Evolutionary conservation across 2,329 filamentous ascomycete genomes (phyloP), one percentile per base, ranked within the genome.

Genomic region (Huntiella bhutanensis): DNA sequence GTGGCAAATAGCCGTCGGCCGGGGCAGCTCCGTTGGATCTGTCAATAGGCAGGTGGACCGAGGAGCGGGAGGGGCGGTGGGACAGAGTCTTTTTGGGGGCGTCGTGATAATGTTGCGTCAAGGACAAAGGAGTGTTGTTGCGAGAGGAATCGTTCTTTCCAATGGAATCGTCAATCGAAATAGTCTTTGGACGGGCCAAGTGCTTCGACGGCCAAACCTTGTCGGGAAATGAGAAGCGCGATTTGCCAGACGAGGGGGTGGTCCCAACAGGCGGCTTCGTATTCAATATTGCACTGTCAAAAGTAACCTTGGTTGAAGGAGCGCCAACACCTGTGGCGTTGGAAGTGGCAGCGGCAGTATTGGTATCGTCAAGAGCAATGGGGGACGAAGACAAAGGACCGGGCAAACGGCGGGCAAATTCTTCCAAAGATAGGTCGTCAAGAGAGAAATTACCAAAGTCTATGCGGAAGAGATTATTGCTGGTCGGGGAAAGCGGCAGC

Each of bases 1-100:
- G 65, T 49, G 71, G 70, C 50, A 64, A 63, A 54, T 68, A 71
- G 51, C 17, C 15, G 35, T n/a, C 15, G 28, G 38, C 22, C 22
- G 22, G 22, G 8, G 22, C 2, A 15, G 33, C 36, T n/a, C 15
- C 13, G 40, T 7, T 37, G 3, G 13, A 35, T 22, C 15, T 13
- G 15, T 19, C 36, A 34, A n/a, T 42, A 15, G 17, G 22, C 22
- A n/a, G 6, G 6, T 7, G 17, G 35, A 15, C 7, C 28, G 41
- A 32, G 41, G 8, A 34, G 28, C 41, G 15, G 28, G 8, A 34
- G 28, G 28, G 15, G 2, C 10, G 28, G 8, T 19, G 6, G 13
- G 33, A 33, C 32, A 35, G 15, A 7, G 4, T 10, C 19, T 13
- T 34, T 32, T n/a, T 22, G n/a, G 7, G n/a, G 10, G 15, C 38